Evolutionary conservation across 1,284 basidiomycete species (phyloP), one percentile per base, ranked within the genome.

Genomic region (Pseudozyma thailandica): DNA sequence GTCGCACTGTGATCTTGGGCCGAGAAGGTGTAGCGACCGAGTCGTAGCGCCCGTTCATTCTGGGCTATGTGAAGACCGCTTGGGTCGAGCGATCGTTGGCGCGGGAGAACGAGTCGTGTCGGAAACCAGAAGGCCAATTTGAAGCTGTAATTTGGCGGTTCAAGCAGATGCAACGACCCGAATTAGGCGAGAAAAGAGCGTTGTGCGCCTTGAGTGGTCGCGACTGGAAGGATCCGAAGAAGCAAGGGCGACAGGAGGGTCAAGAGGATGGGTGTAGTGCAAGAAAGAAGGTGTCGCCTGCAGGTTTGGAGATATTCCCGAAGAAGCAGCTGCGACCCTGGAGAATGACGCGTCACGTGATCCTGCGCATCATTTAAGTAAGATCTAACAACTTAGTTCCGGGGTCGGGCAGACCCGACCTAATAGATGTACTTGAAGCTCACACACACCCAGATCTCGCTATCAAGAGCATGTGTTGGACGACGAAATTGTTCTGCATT

Each of bases 1-100:
- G 74, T 38, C 76, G 68, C 20, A 78, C 55, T 28, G 71, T 74
- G 45, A 78, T 60, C 39, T 76, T 76, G 4, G 76, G 76, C 44
- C 63, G 60, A 42, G 51, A 59, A 3, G 56, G 35, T 7, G 68
- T 33, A 41, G 54, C 68, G 43, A 31, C 30, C 7, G 30, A 15
- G 21, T 71, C 68, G 43, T 64, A 71, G 26, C 61, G 44, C 23
- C 68, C 68, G 47, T 71, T 71, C 68, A 71, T 71, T 10, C 15
- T 45, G 38, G 18, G 20, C 16, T 41, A 28, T 26, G 21, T 45
- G 38, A 15, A 30, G 15, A 13, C 30, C 30, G 7, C 30, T 7
- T 15, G 7, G 30, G 8, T 7, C 15, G 30, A 31, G 30, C 30
- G 7, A 31, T 31, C 15, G 30, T 41, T 13, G 18, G n/a, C 18